Base-by-base conservation (phyloP, 192 early-diverging fungal species). In the Chytriomyces confervae region DNA sequence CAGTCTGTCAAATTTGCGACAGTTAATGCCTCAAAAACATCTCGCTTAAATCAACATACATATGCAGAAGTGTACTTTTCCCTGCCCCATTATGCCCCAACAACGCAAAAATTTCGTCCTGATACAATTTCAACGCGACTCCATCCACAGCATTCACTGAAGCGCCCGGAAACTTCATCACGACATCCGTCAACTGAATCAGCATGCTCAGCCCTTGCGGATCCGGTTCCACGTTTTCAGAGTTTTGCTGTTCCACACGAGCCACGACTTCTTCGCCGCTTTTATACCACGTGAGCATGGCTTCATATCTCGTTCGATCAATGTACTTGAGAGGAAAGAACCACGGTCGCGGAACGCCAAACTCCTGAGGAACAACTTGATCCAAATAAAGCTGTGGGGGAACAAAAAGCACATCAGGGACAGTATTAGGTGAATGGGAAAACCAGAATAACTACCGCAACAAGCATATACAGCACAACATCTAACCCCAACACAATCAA, bases 301-400 rank as follows among this genome's bases (percentile, higher is more conserved):
- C 36, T 24, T 76, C 48, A 23, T 76, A 76, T n/a, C 18, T 64
- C 11, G 16, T 64, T 27, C 29, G 20, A 48, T 66, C 18, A n/a
- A 76, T 27, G 49, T 66, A 76, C 50, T 66, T 61, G 16, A 87
- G 46, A 18, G 79, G 80, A 57, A 91, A 93, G 72, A 90, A 83
- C 91, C 90, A 93, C 3, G 91, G 92, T 68, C 89, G 87, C 63
- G 75, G 80, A 8, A 90, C 85, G 23, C 92, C 91, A 80, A 82
- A 93, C 75, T 92, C 88, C 18, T 84, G 82, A 5, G 91, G 90
- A 11, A 93, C 44, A 45, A 93, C 86, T 53, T 83, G 79, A 36
- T 87, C 89, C 50, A 91, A 57, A 62, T 86, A 86, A 16, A 81
- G 68, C 36, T 36, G 36, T 36, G 0, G 36, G 36, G 36, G 36